Base-by-base conservation (phyloP, 768 basidiomycete species). In the Lentinula lateritia region DNA sequence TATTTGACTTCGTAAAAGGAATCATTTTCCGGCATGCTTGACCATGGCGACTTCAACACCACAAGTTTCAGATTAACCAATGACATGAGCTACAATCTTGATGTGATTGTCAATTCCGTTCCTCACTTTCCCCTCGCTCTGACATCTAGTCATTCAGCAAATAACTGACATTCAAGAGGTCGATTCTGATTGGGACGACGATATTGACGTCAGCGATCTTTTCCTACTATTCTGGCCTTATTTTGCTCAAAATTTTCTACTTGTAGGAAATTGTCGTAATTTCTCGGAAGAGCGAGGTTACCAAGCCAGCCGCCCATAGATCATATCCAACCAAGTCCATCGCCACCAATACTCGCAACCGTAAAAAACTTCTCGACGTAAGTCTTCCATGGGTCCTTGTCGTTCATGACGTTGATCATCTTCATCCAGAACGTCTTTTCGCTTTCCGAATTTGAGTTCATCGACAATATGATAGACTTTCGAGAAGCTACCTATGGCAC, bases 241-340 rank as follows among this genome's bases (percentile, higher is more conserved):
- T 28, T 28, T 45, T 48, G 8, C 41, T 61, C 35, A 46, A 9
- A 54, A 20, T 48, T 7, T n/a, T n/a, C 16, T 28, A 32, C 34
- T 23, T 35, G 36, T 53, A 84, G 83, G 83, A 83, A 67, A 76
- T 83, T 8, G 66, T 83, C 63, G 69, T 82, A 13, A 74, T 84
- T 63, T 76, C 77, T 0, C 74, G 74, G 3, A 81, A 79, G 64
- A 63, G 42, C 48, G 16, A 23, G 45, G 59, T 34, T 58, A 42
- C 8, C n/a, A 20, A 48, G 20, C 46, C 8, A 48, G 6, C n/a
- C 16, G 12, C 28, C 28, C 28, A 18, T 1, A 8, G 12, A 48
- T 20, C 46, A 9, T n/a, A 8, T 18, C 18, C 46, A 1, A 0
- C 18, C 8, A 48, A 48, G 28, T 28, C 28, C 28, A 28, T 28